phyloP scores from a whole-genome alignment of 2,329 filamentous ascomycete species.

The Emericellopsis cladophorae region DNA sequence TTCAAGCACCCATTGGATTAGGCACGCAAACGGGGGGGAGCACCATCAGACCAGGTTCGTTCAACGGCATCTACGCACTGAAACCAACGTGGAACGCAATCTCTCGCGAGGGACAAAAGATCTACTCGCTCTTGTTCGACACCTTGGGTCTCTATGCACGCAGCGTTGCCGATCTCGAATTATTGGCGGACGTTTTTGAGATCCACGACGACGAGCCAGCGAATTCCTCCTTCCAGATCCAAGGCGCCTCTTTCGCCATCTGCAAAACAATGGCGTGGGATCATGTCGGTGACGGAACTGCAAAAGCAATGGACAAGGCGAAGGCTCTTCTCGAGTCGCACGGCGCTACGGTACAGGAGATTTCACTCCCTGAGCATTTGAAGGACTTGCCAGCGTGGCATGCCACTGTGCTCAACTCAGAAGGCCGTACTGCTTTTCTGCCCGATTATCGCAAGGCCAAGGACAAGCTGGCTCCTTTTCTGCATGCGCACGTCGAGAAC shows the following conservation, averaged over 20 bases:
- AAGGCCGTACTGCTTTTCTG: constrained; percentile 40
- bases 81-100: constrained; percentile 45
- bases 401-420: constrained; percentile 30
- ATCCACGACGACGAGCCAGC: constrained; percentile 24
- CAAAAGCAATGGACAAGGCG: constrained; percentile 26
- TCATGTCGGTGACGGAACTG: constrained; percentile 28
- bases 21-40: constrained; percentile 53
- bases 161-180: constrained; percentile 38
- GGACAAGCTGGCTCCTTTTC: constrained; percentile 29
- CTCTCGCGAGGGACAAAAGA: constrained; percentile 41
- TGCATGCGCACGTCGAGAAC: constrained; percentile 35
- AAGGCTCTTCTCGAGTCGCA: constrained; percentile 23
- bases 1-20: constrained; percentile 42
- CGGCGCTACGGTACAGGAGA: constrained; percentile 42
- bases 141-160: constrained; percentile 46
- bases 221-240: constrained; percentile 16
- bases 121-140: constrained; percentile 27
- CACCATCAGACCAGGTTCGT: constrained; percentile 46
- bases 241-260: constrained; percentile 39
- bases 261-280: constrained; percentile 39
- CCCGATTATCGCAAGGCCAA: constrained; percentile 34
- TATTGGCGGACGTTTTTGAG: constrained; percentile 37
- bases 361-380: constrained; percentile 38
- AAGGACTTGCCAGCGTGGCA: constrained; percentile 36
- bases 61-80: constrained; percentile 33